Conservation (phyloP, 192 early-diverging fungal species). For the Coemansia sp. region DNA sequence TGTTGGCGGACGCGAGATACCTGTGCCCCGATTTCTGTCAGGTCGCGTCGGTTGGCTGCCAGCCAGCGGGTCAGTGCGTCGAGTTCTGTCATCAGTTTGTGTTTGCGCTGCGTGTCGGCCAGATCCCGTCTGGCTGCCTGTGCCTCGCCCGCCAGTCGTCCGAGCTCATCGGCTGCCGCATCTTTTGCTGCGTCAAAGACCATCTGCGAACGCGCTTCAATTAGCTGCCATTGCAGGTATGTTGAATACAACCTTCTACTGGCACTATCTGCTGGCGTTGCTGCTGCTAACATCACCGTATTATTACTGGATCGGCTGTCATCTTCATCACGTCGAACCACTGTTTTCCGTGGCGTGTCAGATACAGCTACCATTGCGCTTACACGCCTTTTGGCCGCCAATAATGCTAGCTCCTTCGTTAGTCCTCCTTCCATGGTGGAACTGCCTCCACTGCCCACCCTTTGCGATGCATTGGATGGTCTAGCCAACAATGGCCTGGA, state of each 20-base stretch:
- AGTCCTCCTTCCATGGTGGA: background rate
- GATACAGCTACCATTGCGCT: background rate
- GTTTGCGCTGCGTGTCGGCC: conserved; percentile 29
- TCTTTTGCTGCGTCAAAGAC: conserved; percentile 35
- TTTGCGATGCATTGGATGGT: background rate
- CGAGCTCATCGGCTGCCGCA: conserved; percentile 21
- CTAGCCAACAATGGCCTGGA: background rate
- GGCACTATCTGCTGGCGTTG: background rate
- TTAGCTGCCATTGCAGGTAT: conserved; percentile 40
- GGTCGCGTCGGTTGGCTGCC: conserved; percentile 10
- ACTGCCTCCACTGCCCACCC: background rate
- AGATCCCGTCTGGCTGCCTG: conserved; percentile 16
- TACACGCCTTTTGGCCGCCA: background rate
- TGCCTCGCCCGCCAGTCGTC: conserved; percentile 19
- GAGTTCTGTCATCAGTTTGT: conserved; percentile 42
- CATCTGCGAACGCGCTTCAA: conserved; percentile 40
- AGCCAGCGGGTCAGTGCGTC: conserved; percentile 33
- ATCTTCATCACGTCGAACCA: background rate
- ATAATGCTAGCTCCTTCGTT: background rate
- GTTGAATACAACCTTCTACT: conserved; percentile 4
- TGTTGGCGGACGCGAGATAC: conserved; percentile 15
- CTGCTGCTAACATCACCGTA: background rate
- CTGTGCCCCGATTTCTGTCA: conserved; percentile 22
- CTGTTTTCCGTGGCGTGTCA: background rate
- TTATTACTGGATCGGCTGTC: background rate